phyloP scores from a whole-genome alignment of 768 basidiomycete species.

The Suillus cothurnatus region DNA sequence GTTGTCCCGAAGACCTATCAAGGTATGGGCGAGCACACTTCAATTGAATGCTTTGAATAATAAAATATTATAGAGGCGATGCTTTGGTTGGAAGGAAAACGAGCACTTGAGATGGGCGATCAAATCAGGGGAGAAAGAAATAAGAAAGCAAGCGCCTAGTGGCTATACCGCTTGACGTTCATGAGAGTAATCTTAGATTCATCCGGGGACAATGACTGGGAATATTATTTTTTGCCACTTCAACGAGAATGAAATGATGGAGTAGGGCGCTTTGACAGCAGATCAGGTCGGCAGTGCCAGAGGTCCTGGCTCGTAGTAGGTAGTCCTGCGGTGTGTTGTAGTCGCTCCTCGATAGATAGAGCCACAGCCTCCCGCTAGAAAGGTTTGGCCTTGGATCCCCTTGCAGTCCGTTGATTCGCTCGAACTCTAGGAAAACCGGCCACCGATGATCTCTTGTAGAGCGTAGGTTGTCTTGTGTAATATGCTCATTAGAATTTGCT shows the following conservation, averaged over 20 bases:
- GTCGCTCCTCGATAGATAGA: too few species aligned
- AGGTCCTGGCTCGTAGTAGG: too few species aligned
- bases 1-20: constrained; percentile 73
- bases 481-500: not conserved
- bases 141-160: not conserved
- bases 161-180: not conserved
- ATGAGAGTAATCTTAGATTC: not conserved
- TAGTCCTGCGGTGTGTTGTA: too few species aligned
- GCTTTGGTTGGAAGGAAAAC: constrained; percentile 79
- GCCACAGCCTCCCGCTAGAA: too few species aligned
- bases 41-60: not conserved
- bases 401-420: not conserved
- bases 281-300: too few species aligned
- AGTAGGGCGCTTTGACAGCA: too few species aligned
- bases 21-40: constrained; percentile 39
- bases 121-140: constrained; percentile 50
- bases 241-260: not conserved
- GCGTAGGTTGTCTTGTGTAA: not conserved
- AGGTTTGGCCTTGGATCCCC: too few species aligned
- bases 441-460: not conserved
- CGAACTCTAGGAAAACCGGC: not conserved
- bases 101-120: constrained; percentile 69
- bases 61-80: constrained; percentile 63
- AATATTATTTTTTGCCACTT: not conserved
- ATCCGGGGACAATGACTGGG: not conserved